These are phyloP conservation scores for Vicia sativa DNA, from an alignment of 306 rosid species.

Conservation along the genomic window DNA sequence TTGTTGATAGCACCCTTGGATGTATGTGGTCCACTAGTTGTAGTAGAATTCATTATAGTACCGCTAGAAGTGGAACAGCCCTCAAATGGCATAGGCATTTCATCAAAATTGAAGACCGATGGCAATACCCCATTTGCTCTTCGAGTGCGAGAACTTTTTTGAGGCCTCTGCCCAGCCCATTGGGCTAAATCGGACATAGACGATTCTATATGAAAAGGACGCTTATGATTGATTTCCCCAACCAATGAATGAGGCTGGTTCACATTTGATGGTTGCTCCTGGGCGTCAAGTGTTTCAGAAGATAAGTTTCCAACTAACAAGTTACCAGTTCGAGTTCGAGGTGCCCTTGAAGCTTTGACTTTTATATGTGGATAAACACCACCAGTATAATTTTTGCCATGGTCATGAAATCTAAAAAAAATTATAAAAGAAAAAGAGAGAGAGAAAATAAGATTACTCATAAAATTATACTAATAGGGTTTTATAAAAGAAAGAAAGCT, in stretches of 20 bases:
- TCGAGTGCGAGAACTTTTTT: slow-evolving; percentile 76
- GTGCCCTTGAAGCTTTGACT: slow-evolving; percentile 78
- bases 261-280: slow-evolving; percentile 60
- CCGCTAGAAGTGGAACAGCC: slow-evolving; percentile 69
- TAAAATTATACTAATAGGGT: slow-evolving; percentile 6
- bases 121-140: slow-evolving; percentile 77
- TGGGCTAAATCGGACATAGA: slow-evolving; percentile 73
- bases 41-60: slow-evolving; percentile 52
- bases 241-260: slow-evolving; percentile 52
- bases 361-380: slow-evolving; percentile 58
- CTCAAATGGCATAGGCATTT: slow-evolving; percentile 58
- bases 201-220: slow-evolving; percentile 59
- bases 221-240: slow-evolving; percentile 60
- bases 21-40: slow-evolving; percentile 54
- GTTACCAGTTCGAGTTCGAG: slow-evolving; percentile 65
- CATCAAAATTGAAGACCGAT: slow-evolving; percentile 70
- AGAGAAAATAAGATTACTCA: slow-evolving; percentile 15
- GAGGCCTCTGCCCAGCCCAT: slow-evolving; percentile 94
- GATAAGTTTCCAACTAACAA: slow-evolving; percentile 54
- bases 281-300: slow-evolving; percentile 58
- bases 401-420: slow-evolving; percentile 52
- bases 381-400: slow-evolving; percentile 54
- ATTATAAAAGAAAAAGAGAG: too few relatives aligned
- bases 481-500: slow-evolving; percentile 14
- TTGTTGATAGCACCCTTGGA: slow-evolving; percentile 50